Base-by-base conservation (phyloP, 2,329 filamentous ascomycete species). In the Microcyclospora tardicrescens region DNA sequence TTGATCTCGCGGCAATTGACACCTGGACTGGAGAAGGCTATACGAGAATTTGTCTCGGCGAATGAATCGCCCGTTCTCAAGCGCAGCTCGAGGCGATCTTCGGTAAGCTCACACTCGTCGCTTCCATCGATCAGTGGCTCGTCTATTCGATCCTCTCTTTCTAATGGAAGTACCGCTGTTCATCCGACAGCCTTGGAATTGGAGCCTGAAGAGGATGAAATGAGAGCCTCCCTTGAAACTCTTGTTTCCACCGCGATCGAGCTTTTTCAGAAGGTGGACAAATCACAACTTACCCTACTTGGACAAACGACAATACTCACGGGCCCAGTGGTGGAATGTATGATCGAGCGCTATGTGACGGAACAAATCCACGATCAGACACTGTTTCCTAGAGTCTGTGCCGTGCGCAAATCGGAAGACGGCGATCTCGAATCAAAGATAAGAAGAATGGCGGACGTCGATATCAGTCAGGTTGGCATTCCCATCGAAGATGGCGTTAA, bases 1-100 rank as follows among this genome's bases (percentile, higher is more conserved):
- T 83, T 93, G 75, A 96, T 98, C 51, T 86, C 87, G 16, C 75
- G 84, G 43, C 91, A 98, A 61, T 94, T 98, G 86, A 86, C 95
- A 51, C 75, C 81, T 2, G 91, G 91, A 0, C 63, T 98, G 28
- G 89, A 98, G 54, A 80, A 79, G 53, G 65, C 96, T 16, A 94
- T 96, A 55, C 78, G 81, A 43, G 87, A 96, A 51, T 96, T 98
- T 58, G 80, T 77, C 5, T 76, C 76, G 33, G 82, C 89, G 39
- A 80, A 95, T 48, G 84, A 93, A 47, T 86, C 83, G 53, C 85
- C 85, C 5, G 61, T 93, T 5, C 85, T 85, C 2, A 56, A 57
- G 36, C 51, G 50, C 14, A 41, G 43, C 35, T 59, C 58, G 8
- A 46, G 56, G 31, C 45, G 55, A 16, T 57, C 56, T 8, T 61